Percentiles rank a stretch among this genome's conserved stretches.
Conservation (phyloP, 2,329 filamentous ascomycete species). For the Ophiocordyceps camponoti-saundersi region DNA sequence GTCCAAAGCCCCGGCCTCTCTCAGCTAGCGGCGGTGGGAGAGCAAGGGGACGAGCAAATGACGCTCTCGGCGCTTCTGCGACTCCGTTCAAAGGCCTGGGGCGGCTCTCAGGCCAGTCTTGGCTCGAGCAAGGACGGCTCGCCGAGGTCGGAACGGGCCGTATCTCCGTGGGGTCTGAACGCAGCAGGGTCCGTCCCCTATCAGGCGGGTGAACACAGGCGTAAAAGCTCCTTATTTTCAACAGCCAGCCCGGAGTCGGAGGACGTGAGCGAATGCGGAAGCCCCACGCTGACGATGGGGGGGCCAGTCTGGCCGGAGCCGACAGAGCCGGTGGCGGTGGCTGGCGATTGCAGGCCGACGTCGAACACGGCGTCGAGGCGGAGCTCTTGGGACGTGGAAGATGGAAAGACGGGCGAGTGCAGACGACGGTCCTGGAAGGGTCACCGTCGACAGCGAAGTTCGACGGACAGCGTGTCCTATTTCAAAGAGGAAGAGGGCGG, state of each 20-base stretch:
- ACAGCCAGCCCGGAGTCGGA: constrained; percentile 31
- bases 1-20: constrained; percentile 58
- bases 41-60: constrained; percentile 48
- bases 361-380: not conserved
- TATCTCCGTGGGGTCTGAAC: constrained; percentile 19
- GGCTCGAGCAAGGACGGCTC: constrained; percentile 35
- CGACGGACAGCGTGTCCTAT: constrained; percentile 55
- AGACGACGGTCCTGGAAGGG: constrained; percentile 12
- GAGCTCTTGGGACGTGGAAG: constrained; percentile 1
- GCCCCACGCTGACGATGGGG: constrained; percentile 31
- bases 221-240: constrained; percentile 34
- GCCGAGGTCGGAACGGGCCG: constrained; percentile 28
- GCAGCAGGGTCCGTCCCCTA: constrained; percentile 1
- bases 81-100: constrained; percentile 61
- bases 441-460: constrained; percentile 37
- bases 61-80: constrained; percentile 55
- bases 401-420: constrained; percentile 3
- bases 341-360: not conserved
- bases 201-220: constrained; percentile 13
- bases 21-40: constrained; percentile 53
- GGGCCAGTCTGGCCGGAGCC: constrained; percentile 11
- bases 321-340: not conserved
- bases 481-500: constrained; percentile 43
- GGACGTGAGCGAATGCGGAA: constrained; percentile 25
- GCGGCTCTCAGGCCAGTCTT: constrained; percentile 61